Evolutionary conservation across 1,284 basidiomycete genomes (phyloP), one percentile per base, ranked within the genome.

Genomic region (Trametes versicolor): DNA sequence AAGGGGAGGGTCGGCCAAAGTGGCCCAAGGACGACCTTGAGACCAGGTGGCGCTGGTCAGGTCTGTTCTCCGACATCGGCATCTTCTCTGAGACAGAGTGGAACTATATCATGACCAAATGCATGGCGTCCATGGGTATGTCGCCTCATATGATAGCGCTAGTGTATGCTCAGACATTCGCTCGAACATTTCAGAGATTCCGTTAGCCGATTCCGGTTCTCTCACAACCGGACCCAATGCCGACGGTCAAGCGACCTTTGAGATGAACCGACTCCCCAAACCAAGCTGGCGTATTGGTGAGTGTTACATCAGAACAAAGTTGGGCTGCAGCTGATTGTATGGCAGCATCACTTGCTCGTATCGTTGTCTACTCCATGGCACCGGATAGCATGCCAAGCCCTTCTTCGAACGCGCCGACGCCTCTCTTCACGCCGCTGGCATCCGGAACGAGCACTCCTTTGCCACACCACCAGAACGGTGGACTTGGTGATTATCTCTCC

Each of bases 341-440:
- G 13, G 9, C 4, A 94, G 89, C 87, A 59, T 95, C 93, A 10
- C 82, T 98, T 60, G 95, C 96, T 2, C 85, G 88, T 48, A 92
- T 97, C 63, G 93, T 98, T 67, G 91, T 97, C 7, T 97, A 95
- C 78, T 96, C 93, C 5, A 97, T 97, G 89, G 83, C 90, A 0
- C 86, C 87, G 37, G 96, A 98, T 74, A 86, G 89, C 0, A 73
- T 83, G 8, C 84, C 88, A 7, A 85, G 87, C 2, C 88, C 84
- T 1, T 79, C 75, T 10, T 83, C 76, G 1, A 83, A 79, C 70
- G 79, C 84, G 2, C 83, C 85, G 0, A 89, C 88, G 2, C 90
- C 89, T 1, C 73, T 85, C 63, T 85, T 87, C 68, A 91, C 91
- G 12, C 91, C 91, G 0, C 74, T 85, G 41, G 82, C 86, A 4